Base-by-base conservation (phyloP, 2,329 filamentous ascomycete species). In the Fusarium graminum region DNA sequence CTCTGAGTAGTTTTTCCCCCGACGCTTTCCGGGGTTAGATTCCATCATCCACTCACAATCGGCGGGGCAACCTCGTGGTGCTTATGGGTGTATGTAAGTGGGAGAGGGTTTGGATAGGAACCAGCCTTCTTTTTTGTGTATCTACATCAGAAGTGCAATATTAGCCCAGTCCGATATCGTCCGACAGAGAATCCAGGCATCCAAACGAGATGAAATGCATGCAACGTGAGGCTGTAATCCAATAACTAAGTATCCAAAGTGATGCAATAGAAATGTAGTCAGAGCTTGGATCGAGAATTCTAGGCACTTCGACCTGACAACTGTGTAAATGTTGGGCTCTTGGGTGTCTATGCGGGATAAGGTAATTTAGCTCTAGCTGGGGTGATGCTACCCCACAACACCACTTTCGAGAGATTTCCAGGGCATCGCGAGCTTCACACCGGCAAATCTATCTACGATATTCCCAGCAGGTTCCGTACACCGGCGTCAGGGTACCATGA, bases 341-440 rank as follows among this genome's bases (percentile, higher is more conserved):
- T 40, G 49, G 30, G 30, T 41, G 25, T 16, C 22, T 25, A 43
- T 49, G n/a, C 46, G 26, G 46, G 46, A 39, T 19, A 62, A 11
- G 39, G 51, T 51, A 36, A 19, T 52, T 44, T 66, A 57, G 58
- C 59, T 68, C 42, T 17, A 38, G 19, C 46, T 16, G 28, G 44
- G 63, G 36, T 44, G 43, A 46, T 66, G 41, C 41, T 69, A 72
- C 71, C 67, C 65, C 71, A 72, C 69, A 73, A 67, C 70, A 72
- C 65, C 70, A 72, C 59, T 55, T 59, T 55, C 50, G 62, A 60
- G 50, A 45, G 19, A 51, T 43, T 65, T 57, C 55, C 41, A 72
- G 63, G 55, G 61, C 52, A 73, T 72, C 67, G 66, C 56, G 67
- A 73, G 69, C 65, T 68, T 72, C 70, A 70, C 39, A 55, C 34